Evolutionary conservation across 768 basidiomycete species (phyloP), one percentile per base, ranked within the genome.

Genomic region (Rhizopogon vinicolor): DNA sequence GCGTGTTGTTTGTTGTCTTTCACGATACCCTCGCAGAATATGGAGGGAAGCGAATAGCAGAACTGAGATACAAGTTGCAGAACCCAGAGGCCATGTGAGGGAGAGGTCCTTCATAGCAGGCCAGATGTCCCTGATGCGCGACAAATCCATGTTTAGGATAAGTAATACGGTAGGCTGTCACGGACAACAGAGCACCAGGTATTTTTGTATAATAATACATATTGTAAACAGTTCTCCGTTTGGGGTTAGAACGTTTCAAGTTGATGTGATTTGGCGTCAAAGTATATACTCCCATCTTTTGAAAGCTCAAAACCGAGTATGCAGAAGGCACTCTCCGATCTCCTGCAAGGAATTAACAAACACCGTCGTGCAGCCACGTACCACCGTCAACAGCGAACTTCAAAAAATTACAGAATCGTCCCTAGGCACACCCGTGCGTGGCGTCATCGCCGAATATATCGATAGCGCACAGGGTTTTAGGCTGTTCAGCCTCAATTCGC

Each of bases 391-490:
- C 2, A 25, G 77, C 75, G 55, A 79, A 79, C 25, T 25, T 25
- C 25, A 25, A 25, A 22, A 25, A 4, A 25, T 25, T 25, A 25
- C 25, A 25, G 25, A 13, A 62, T 62, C 35, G 69, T 74, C 13
- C 79, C 79, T 10, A 78, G 65, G 56, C 79, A 81, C n/a, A 65
- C 69, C 37, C 77, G 64, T 4, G 75, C 79, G 53, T 80, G 79
- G 79, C 0, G 75, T 76, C 53, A 76, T 65, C 2, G 52, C 39
- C 78, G 77, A 16, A 66, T 62, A 35, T 73, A 68, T 3, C 74
- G 71, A 39, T 71, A 25, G 4, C 25, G 25, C 4, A 70, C 39
- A 75, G 60, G 33, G 70, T 69, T 35, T 70, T 25, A 25, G 25
- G 25, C 25, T 25, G 25, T 25, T 25, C 64, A 6, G 72, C 73